A percentile compares a stretch with the other conserved stretches of the same genome.
These are phyloP conservation scores for Coccomyxa sp. DNA, from an alignment of 139 green algal genomes.

Conservation along the genomic window DNA sequence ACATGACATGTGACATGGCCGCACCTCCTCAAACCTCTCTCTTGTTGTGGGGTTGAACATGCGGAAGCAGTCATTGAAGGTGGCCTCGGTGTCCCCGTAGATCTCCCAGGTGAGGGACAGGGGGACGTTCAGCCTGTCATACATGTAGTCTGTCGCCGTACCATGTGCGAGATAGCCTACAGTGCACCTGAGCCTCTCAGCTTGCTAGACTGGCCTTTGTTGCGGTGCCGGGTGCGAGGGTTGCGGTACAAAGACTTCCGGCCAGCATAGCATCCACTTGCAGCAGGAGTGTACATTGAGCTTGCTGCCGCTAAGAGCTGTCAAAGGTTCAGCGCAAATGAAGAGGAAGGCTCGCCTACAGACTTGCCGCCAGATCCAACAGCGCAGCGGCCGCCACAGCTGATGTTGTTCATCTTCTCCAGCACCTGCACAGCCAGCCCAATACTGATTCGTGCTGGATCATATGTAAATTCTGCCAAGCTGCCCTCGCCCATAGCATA, in stretches of 20 bases:
- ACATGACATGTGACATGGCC: not conserved
- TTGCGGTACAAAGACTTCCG: too few relatives aligned
- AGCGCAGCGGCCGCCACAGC: conserved; percentile 48
- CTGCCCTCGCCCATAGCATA: too few relatives aligned
- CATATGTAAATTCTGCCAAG: too few relatives aligned
- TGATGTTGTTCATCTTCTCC: conserved; percentile 58
- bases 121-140: conserved; percentile 62
- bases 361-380: conserved; percentile 85
- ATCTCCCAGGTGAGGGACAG: conserved; percentile 95
- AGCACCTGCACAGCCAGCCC: conserved; percentile 59
- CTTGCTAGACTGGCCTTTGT: too few relatives aligned
- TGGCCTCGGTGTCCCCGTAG: conserved; percentile 77
- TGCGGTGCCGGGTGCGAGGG: too few relatives aligned
- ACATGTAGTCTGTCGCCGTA: conserved; percentile 96
- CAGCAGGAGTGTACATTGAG: too few relatives aligned
- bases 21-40: not conserved
- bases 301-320: too few relatives aligned
- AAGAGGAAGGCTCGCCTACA: conserved; percentile 55
- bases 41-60: conserved; percentile 92
- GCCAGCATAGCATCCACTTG: too few relatives aligned
- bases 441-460: too few relatives aligned
- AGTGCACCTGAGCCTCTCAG: too few relatives aligned
- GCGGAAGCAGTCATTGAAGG: conserved; percentile 89
- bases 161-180: conserved; percentile 90
- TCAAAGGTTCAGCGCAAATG: not conserved